Percentiles rank a stretch among this genome's conserved stretches.
Evolutionary conservation across 2,329 filamentous ascomycete genomes (phyloP).

Genomic region (Trichoderma sp.): DNA sequence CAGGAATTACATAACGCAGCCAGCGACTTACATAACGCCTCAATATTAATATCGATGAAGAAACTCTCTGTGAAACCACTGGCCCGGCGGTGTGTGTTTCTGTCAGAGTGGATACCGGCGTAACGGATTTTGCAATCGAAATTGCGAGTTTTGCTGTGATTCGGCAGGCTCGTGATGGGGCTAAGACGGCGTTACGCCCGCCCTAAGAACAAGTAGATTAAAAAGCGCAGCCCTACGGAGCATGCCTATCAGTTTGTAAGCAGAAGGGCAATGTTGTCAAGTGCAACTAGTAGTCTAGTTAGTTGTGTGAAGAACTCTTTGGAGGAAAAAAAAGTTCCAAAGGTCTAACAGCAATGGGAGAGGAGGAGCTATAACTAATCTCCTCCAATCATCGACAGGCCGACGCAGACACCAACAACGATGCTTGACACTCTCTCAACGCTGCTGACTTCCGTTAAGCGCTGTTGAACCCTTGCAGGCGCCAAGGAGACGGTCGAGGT

Average conservation of each 20-base stretch:
- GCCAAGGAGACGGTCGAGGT: background rate
- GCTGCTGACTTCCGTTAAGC: background rate
- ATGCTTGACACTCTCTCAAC: background rate
- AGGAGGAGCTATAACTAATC: background rate
- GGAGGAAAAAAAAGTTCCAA: background rate
- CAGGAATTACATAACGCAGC: background rate
- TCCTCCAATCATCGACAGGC: background rate
- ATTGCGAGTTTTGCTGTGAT: background rate
- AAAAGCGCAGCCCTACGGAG: background rate
- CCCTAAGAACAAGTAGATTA: conserved; percentile 1
- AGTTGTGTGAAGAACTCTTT: background rate
- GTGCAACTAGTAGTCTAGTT: background rate
- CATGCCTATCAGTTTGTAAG: background rate
- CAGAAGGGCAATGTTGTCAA: too few species aligned
- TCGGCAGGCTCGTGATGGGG: background rate
- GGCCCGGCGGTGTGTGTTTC: background rate
- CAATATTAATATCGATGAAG: background rate
- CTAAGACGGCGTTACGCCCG: conserved; percentile 6
- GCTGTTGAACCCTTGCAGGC: background rate
- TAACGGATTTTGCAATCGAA: background rate
- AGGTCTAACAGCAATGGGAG: background rate
- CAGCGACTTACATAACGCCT: background rate
- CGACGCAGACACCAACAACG: background rate
- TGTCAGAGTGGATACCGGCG: background rate
- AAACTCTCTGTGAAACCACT: background rate